phyloP scores from a whole-genome alignment of 345 rosid genomes.

The Citrus inodora region DNA sequence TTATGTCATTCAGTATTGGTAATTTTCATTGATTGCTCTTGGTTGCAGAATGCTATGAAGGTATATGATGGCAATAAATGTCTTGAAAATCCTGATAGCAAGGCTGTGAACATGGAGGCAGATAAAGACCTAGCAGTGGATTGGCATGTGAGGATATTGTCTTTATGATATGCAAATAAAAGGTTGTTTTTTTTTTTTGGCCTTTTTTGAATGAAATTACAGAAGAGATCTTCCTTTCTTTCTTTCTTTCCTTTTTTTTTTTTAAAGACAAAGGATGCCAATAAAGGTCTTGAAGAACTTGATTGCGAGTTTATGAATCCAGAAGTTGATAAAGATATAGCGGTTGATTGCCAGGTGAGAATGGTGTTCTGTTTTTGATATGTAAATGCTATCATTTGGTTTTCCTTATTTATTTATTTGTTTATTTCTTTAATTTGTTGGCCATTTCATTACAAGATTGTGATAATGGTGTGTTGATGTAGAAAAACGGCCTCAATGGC shows the following conservation, averaged over 20 bases:
- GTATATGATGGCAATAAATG: not conserved
- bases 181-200: not conserved
- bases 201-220: not conserved
- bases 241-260: not conserved
- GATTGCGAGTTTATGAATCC: not conserved
- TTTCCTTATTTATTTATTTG: not conserved
- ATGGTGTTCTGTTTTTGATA: not conserved
- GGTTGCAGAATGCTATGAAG: conserved; percentile 17
- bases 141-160: conserved; percentile 11
- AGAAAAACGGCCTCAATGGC: no score
- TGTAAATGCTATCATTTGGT: not conserved
- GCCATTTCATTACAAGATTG: not conserved
- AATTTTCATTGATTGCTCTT: not conserved
- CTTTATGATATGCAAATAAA: not conserved
- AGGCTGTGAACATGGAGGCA: not conserved
- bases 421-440: not conserved
- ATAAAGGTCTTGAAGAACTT: not conserved
- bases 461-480: no score
- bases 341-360: conserved; percentile 6
- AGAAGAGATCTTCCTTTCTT: not conserved
- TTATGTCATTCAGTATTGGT: not conserved
- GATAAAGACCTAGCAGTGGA: not conserved
- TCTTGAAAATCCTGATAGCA: not conserved
- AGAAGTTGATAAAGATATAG: not conserved
- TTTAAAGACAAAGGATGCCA: not conserved